These are phyloP conservation scores for Ganoderma sinense DNA, from an alignment of 1,284 basidiomycete species.

Conservation along the genomic window DNA sequence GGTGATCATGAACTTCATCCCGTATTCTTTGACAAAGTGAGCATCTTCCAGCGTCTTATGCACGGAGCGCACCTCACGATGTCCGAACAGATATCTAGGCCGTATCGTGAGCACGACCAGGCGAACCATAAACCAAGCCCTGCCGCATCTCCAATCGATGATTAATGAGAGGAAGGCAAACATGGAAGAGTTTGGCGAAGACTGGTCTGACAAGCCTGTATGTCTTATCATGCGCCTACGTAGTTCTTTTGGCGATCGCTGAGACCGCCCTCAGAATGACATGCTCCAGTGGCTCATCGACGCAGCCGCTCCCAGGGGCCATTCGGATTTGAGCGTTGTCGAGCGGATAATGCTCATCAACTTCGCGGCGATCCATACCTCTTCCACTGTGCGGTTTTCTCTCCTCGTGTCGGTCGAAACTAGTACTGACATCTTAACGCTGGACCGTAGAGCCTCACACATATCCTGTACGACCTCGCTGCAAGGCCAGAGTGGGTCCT, in stretches of 20 bases:
- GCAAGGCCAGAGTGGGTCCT: constrained; percentile 46
- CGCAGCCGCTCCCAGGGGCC: constrained; percentile 27
- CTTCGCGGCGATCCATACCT: constrained; percentile 43
- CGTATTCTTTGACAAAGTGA: constrained; percentile 39
- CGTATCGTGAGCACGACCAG: not conserved
- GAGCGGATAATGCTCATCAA: constrained; percentile 37
- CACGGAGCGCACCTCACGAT: not conserved
- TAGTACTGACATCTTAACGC: not conserved
- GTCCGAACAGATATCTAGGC: not conserved
- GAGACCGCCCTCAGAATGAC: constrained; percentile 30
- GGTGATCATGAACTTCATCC: constrained; percentile 33
- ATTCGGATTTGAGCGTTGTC: constrained; percentile 29
- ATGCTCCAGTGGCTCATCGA: constrained; percentile 39
- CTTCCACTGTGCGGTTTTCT: constrained; percentile 35
- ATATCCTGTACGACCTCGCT: constrained; percentile 50
- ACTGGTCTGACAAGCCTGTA: constrained; percentile 19
- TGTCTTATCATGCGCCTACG: not conserved
- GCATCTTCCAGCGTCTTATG: constrained; percentile 10
- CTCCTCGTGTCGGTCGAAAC: not conserved
- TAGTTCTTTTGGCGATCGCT: not conserved
- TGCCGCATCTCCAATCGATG: not conserved
- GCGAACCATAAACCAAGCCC: not conserved
- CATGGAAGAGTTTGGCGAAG: constrained; percentile 9
- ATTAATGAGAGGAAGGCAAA: constrained; percentile 5
- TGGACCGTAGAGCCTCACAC: constrained; percentile 42